Conservation (phyloP, 176 grass and related monocot genomes). For the Oryza longistaminata region DNA sequence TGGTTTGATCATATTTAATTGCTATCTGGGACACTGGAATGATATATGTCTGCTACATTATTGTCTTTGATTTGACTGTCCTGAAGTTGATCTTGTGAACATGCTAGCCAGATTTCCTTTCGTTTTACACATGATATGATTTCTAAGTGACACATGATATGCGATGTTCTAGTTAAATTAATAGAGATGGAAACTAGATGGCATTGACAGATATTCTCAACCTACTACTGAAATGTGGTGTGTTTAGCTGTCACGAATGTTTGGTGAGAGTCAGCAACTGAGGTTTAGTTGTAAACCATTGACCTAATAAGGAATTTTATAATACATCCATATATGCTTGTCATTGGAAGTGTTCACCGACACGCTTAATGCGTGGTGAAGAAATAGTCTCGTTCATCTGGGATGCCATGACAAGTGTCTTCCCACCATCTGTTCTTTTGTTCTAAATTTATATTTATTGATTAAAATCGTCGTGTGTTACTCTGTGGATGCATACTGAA, state of each 20-base stretch:
- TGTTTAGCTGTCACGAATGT: not conserved
- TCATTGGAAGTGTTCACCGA: not conserved
- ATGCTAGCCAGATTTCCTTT: slow-evolving; percentile 26
- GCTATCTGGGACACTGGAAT: not conserved
- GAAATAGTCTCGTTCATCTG: not conserved
- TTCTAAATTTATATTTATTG: not conserved
- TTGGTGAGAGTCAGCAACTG: not conserved
- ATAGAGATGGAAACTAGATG: not conserved
- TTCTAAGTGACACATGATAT: not conserved
- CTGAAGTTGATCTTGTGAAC: slow-evolving; percentile 28
- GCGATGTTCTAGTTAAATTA: slow-evolving; percentile 1
- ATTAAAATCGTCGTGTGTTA: not conserved
- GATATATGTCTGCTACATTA: not conserved
- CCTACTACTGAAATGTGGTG: not conserved
- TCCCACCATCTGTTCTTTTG: not conserved
- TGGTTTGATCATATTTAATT: not conserved
- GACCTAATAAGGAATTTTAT: not conserved
- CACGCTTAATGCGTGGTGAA: not conserved
- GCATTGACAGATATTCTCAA: slow-evolving; percentile 1
- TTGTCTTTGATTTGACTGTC: slow-evolving; percentile 21
- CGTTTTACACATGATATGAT: not conserved
- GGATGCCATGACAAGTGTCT: not conserved
- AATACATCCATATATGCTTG: not conserved
- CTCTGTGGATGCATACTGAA: not conserved
- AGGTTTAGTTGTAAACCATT: not conserved